Conservation (phyloP, 2,329 filamentous ascomycete species). For the Myriosclerotinia scirpicola region DNA sequence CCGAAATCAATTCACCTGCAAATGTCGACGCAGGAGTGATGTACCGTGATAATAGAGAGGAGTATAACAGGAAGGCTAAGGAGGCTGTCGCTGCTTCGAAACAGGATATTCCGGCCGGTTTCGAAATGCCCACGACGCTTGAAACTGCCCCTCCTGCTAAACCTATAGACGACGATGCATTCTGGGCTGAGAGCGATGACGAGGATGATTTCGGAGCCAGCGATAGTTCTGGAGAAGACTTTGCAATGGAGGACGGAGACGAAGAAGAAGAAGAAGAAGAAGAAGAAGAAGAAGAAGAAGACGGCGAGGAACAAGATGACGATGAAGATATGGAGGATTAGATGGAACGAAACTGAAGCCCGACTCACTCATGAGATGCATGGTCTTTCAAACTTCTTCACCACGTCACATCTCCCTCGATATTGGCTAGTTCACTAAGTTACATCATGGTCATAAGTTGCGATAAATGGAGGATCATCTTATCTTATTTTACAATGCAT, state of each 20-base stretch:
- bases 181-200: slow-evolving; percentile 76
- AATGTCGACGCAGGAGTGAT: slow-evolving; percentile 92
- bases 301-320: slow-evolving; percentile 44
- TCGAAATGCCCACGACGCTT: slow-evolving; percentile 77
- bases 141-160: slow-evolving; percentile 61
- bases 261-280: slow-evolving; percentile 54
- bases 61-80: slow-evolving; percentile 69
- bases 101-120: slow-evolving; percentile 74
- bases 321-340: slow-evolving; percentile 36
- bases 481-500: slow-evolving; percentile 32
- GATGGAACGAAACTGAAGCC: slow-evolving; percentile 16
- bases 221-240: slow-evolving; percentile 61
- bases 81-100: slow-evolving; percentile 72
- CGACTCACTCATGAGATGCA: slow-evolving; percentile 9
- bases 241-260: slow-evolving; percentile 59
- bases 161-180: slow-evolving; percentile 72
- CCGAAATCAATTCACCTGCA: slow-evolving; percentile 88
- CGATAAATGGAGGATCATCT: slow-evolving; percentile 21
- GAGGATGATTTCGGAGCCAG: slow-evolving; percentile 78
- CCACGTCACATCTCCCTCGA: neutral
- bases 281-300: slow-evolving; percentile 53
- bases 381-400: neutral
- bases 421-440: neutral
- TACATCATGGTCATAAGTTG: slow-evolving; percentile 13
- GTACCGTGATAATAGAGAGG: slow-evolving; percentile 69